Base-by-base conservation (phyloP, 208 protist species). In the Crithidia mellificae region DNA sequence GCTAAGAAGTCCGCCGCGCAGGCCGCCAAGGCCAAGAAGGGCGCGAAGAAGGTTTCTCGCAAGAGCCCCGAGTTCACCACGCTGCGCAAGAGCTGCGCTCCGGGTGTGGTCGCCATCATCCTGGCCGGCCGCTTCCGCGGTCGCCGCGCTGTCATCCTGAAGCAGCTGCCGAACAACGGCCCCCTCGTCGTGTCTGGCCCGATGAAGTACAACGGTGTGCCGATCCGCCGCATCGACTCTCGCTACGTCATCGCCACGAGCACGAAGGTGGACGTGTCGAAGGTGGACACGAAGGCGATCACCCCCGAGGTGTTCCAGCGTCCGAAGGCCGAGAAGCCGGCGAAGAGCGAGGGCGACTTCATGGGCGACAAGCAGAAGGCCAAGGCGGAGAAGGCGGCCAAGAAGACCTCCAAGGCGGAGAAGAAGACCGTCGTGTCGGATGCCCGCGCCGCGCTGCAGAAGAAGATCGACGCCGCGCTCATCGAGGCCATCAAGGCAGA, bases 171-270 rank as follows among this genome's bases (percentile, higher is more conserved):
- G 34, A 49, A 84, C 52, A 98, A 96, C 65, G 97, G 98, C 69
- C 88, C 99, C 8, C 87, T 98, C 12, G 90, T 99, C 53, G 89
- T 99, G 63, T 98, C 97, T 59, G 98, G 98, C 75, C 82, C 87
- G 58, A 96, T 91, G 81, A 95, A 94, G 83, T 72, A 99, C 80
- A 99, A 99, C 81, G 98, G 98, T 84, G 98, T 99, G 53, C 98
- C 98, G 51, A 87, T 99, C 46, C 93, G 97, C 56, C 95, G 98
- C 76, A 96, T 99, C 66, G 88, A 99, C 86, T 97, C 97, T 72
- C 87, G 92, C 66, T 99, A 98, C 83, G 88, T 99, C 74, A 98
- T 99, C 62, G 98, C 98, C 62, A 99, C 98, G 49, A 98, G 90
- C 69, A 99, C 98, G 49, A 98, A 98, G 80, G 79, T 99, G 22